Evolutionary conservation across 108 stramenopile species (phyloP).

Genomic region (Nitzschia sp.): DNA sequence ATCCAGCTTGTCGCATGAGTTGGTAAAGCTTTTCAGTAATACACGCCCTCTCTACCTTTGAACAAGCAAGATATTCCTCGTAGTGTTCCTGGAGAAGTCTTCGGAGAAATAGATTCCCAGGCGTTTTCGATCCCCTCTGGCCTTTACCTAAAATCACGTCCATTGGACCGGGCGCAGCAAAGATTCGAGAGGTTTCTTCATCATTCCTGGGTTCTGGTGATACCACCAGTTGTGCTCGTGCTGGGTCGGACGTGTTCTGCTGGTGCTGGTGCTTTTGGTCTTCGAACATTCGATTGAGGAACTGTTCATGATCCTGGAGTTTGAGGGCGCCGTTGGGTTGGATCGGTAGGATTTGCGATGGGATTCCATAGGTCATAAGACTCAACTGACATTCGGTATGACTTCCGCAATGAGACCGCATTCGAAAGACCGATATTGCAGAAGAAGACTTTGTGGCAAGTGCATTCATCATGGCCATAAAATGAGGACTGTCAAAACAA

Average conservation of each 20-base stretch:
- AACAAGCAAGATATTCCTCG: slow-evolving; percentile 1
- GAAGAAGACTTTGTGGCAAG: not conserved
- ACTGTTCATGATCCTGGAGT: not conserved
- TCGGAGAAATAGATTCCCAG: slow-evolving; percentile 18
- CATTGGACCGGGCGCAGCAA: not conserved
- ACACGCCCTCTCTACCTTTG: slow-evolving; percentile 13
- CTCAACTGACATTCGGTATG: not conserved
- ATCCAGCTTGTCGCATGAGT: slow-evolving; percentile 15
- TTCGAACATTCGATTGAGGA: too few relatives aligned
- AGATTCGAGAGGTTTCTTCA: not conserved
- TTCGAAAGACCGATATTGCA: not conserved
- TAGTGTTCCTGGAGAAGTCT: not conserved
- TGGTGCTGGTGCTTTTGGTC: too few relatives aligned
- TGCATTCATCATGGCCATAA: not conserved
- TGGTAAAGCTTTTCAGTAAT: slow-evolving; percentile 4
- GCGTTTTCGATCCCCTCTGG: slow-evolving; percentile 4
- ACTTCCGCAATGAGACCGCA: slow-evolving; percentile 10
- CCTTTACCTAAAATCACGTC: slow-evolving; percentile 24
- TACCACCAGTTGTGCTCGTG: not conserved
- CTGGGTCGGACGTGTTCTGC: too few relatives aligned
- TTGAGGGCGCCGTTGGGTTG: not conserved
- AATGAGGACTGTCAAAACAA: not conserved
- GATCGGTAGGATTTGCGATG: not conserved
- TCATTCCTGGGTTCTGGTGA: not conserved
- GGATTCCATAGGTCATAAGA: slow-evolving; percentile 13